Base-by-base conservation (phyloP, 2,329 filamentous ascomycete genomes). In the Nemania sp. region DNA sequence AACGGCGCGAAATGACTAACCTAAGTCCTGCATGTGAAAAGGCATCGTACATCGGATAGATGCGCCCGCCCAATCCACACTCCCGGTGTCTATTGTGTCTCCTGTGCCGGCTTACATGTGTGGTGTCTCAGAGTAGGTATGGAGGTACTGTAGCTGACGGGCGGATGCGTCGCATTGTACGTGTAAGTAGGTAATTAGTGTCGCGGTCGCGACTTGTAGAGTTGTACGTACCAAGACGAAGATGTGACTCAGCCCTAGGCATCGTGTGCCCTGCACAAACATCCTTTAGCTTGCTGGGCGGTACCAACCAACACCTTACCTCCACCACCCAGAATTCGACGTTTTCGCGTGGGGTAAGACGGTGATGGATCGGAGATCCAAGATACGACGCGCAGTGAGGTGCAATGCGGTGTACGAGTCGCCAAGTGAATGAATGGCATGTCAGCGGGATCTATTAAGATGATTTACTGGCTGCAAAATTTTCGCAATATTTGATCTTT, bases 171-270 rank as follows among this genome's bases (percentile, higher is more conserved):
- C 26, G 6, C 6, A 6, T 28, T 6, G 26, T 28, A 28, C 26
- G 28, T 31, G 28, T 31, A 5, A 14, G 28, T 31, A 31, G 11
- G 4, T n/a, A n/a, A n/a, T 9, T 31, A 14, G 28, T 31, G 8
- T 31, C 28, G 28, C 28, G n/a, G 5, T 31, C 28, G 28, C 28
- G 28, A 31, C n/a, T 9, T 14, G 28, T 14, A 31, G 26, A 28
- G n/a, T n/a, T n/a, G n/a, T n/a, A n/a, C n/a, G n/a, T n/a, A n/a
- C n/a, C n/a, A n/a, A 28, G 26, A 31, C 28, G 28, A 31, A n/a
- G 28, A 31, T 4, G 37, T 56, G 53, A 56, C 47, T 56, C 53
- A 52, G 43, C 43, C 43, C 48, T 56, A 31, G 30, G 20, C 37
- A 17, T 15, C 33, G 19, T 36, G n/a, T n/a, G n/a, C n/a, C n/a